Percentiles rank a stretch among this genome's conserved stretches.
These are phyloP conservation scores for Sugiyamaella neomexicana DNA, from an alignment of 1,139 yeast species.

Conservation along the genomic window DNA sequence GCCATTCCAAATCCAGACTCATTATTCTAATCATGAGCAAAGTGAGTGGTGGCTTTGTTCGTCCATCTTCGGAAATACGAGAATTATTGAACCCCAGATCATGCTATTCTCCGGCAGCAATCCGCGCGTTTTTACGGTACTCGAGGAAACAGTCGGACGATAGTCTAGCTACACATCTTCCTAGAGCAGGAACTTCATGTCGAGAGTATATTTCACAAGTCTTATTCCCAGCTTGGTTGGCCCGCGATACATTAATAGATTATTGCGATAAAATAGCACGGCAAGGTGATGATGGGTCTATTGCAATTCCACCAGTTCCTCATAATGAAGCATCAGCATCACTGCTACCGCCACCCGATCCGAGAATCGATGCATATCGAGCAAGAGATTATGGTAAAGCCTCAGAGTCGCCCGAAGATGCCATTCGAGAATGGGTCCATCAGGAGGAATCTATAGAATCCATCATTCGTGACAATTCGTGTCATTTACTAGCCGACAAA, in stretches of 20 bases:
- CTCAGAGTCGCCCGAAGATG: slow-evolving; percentile 29
- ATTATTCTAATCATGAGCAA: not conserved
- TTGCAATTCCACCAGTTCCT: not conserved
- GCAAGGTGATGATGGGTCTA: not conserved
- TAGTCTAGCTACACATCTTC: slow-evolving; percentile 29
- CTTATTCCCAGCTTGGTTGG: slow-evolving; percentile 39
- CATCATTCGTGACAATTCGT: slow-evolving; percentile 37
- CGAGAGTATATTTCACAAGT: slow-evolving; percentile 29
- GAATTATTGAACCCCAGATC: slow-evolving; percentile 30
- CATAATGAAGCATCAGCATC: not conserved
- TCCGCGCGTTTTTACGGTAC: slow-evolving; percentile 31
- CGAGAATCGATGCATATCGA: slow-evolving; percentile 40
- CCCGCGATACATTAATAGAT: slow-evolving; percentile 36
- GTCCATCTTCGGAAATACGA: slow-evolving; percentile 9
- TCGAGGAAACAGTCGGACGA: slow-evolving; percentile 36
- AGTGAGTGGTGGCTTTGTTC: not conserved
- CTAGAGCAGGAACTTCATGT: slow-evolving; percentile 36
- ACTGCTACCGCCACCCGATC: slow-evolving; percentile 32
- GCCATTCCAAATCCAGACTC: no score
- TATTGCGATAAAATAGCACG: slow-evolving; percentile 37
- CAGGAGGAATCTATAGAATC: slow-evolving; percentile 36
- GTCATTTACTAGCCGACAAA: slow-evolving; percentile 29
- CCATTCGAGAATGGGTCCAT: slow-evolving; percentile 34
- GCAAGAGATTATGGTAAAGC: slow-evolving; percentile 32
- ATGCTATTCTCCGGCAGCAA: slow-evolving; percentile 31